Evolutionary conservation across 176 grass and related monocot genomes (phyloP).

Genomic region (Zea mays): DNA sequence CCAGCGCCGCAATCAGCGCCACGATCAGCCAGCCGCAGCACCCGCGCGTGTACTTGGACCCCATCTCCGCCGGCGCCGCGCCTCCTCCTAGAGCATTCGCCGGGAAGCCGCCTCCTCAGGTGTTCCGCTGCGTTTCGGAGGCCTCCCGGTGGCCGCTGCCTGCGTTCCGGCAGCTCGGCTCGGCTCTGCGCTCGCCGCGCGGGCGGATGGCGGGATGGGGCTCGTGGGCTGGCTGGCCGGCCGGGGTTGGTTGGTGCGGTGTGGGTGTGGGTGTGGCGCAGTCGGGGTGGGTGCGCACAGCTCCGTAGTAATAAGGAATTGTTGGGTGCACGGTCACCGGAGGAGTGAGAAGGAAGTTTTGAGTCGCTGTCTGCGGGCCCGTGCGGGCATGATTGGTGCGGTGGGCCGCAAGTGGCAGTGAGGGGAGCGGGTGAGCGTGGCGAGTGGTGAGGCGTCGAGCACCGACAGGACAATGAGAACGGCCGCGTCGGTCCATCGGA

Average conservation of each 20-base stretch:
- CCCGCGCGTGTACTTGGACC: conserved; percentile 56
- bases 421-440: background rate
- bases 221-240: conserved; percentile 4
- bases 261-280: background rate
- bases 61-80: background rate
- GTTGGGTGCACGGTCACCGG: conserved; percentile 23
- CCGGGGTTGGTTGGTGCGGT: conserved; percentile 26
- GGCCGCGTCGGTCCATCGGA: background rate
- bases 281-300: background rate
- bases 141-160: background rate
- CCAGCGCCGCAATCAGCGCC: conserved; percentile 69
- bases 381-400: rapidly evolving
- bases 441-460: conserved; percentile 8
- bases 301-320: background rate
- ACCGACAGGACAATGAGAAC: conserved; percentile 41
- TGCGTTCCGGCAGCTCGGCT: too few species aligned
- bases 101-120: background rate
- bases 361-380: background rate
- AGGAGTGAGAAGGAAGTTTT: background rate
- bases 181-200: too few species aligned
- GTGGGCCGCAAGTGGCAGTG: background rate
- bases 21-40: conserved; percentile 92
- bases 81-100: conserved; percentile 40
- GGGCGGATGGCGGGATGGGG: too few species aligned
- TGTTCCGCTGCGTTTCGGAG: background rate